Evolutionary conservation across 2,329 filamentous ascomycete genomes (phyloP), one percentile per base, ranked within the genome.

Genomic region (Xylaria sp.): DNA sequence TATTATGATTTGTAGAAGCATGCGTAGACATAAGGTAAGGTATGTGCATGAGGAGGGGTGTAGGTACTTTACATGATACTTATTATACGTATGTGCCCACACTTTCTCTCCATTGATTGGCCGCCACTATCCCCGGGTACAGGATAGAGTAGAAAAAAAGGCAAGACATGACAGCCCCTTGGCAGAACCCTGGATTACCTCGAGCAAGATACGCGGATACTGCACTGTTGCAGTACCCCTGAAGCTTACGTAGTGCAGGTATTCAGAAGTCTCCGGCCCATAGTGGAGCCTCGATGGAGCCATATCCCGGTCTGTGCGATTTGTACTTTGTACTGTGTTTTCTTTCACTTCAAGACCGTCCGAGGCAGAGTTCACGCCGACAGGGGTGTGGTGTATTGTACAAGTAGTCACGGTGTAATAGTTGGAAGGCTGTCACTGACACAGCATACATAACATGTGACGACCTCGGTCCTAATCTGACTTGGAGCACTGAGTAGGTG

Each of bases 31-130:
- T 28, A 10, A 36, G 6, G 13, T 52, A 12, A 2, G 60, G 15
- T 28, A 9, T 39, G 2, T 25, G 20, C 7, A 9, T 33, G 1
- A 2, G 54, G 43, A 60, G 57, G 25, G 43, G 43, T 20, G 18
- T 36, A n/a, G n/a, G n/a, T n/a, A 18, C 12, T 60, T n/a, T 43
- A 48, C 52, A 20, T 48, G 56, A 48, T 33, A 58, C 39, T 18
- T 31, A 48, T 48, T 18, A 15, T 59, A 48, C 3, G 59, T 31
- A 54, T 25, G 28, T 15, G 43, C 5, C 58, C 39, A 28, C 36
- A 36, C 13, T 18, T 46, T 56, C 28, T 49, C 62, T 25, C 49
- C 52, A 28, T 57, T 52, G 43, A 64, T 64, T 64, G 62, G 62
- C 28, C 20, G 33, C 41, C 43, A 57, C 57, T 13, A 31, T 39